Conservation (phyloP, 441 rosid species). For the Daphne laureola region DNA sequence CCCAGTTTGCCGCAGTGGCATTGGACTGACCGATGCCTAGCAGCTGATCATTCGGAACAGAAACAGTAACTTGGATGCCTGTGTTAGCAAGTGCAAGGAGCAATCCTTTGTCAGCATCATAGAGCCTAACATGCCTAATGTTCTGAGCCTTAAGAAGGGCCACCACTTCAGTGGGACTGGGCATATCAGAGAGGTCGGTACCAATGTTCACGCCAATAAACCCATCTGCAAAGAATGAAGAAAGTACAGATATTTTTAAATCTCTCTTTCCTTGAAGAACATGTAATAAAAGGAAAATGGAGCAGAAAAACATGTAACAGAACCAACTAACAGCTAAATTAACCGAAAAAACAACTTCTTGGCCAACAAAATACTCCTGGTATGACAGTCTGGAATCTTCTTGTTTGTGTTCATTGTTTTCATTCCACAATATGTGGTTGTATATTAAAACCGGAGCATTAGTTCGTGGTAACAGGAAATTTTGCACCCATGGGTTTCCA, state of each 20-base stretch:
- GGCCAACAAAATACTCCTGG: too few relatives aligned
- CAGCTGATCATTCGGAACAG: conserved; percentile 83
- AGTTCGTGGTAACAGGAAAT: too few relatives aligned
- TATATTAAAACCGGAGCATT: too few relatives aligned
- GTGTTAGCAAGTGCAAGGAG: conserved; percentile 81
- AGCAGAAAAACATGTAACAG: background rate
- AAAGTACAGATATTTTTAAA: conserved; percentile 4
- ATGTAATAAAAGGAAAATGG: conserved; percentile 9
- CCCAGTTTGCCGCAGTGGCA: conserved; percentile 97
- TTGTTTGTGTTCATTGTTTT: too few relatives aligned
- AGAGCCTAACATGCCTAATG: conserved; percentile 68
- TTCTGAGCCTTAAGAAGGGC: conserved; percentile 81
- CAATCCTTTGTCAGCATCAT: conserved; percentile 72
- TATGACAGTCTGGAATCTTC: too few relatives aligned
- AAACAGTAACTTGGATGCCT: conserved; percentile 63
- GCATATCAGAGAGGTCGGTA: conserved; percentile 77
- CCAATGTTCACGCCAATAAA: conserved; percentile 88
- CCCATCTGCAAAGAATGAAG: conserved; percentile 42
- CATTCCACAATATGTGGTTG: too few relatives aligned
- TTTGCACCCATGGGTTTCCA: too few relatives aligned
- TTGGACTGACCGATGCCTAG: conserved; percentile 95
- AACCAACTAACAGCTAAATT: too few relatives aligned
- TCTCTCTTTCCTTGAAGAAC: conserved; percentile 7
- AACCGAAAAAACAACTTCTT: too few relatives aligned
- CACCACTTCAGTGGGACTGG: conserved; percentile 75